phyloP scores from a whole-genome alignment of 176 grass and related monocot genomes.

The Poa pratensis region DNA sequence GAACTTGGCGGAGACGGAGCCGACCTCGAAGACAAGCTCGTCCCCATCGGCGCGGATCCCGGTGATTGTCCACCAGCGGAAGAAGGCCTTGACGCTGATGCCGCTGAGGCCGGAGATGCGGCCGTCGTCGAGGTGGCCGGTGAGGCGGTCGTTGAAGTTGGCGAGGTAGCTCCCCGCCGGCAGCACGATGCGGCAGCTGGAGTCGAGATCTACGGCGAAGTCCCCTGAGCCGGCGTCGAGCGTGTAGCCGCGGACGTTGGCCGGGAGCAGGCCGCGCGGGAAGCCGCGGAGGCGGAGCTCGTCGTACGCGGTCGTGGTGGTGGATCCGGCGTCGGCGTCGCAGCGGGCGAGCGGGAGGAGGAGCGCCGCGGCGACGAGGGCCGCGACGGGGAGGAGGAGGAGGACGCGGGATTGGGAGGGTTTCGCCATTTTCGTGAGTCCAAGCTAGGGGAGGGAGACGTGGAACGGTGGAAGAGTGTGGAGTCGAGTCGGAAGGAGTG shows the following conservation, averaged over 20 bases:
- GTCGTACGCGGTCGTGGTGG: conserved; percentile 44
- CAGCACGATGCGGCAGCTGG: conserved; percentile 59
- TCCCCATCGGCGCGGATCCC: conserved; percentile 62
- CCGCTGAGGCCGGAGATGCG: conserved; percentile 57
- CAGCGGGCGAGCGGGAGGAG: conserved; percentile 42
- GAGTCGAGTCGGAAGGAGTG: neutral
- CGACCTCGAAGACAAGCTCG: conserved; percentile 64
- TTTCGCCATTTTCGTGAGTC: conserved; percentile 33
- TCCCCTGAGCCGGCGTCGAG: conserved; percentile 52
- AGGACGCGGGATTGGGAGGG: conserved; percentile 7
- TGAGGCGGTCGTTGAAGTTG: conserved; percentile 50
- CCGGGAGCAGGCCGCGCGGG: conserved; percentile 56
- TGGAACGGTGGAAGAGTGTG: conserved; percentile 27
- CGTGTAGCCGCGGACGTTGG: conserved; percentile 55
- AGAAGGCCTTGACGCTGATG: conserved; percentile 67
- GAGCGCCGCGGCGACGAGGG: conserved; percentile 31
- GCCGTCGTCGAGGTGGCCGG: conserved; percentile 50
- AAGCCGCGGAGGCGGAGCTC: conserved; percentile 57
- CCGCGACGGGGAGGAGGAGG: conserved; percentile 3
- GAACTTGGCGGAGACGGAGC: conserved; percentile 61
- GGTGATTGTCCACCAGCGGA: conserved; percentile 66
- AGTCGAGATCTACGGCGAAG: conserved; percentile 48
- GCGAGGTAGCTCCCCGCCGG: conserved; percentile 65
- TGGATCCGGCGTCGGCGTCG: neutral
- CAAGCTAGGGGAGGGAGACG: neutral